phyloP scores from a whole-genome alignment of 169 alveolate species.

The Cryptosporidium sp. region DNA sequence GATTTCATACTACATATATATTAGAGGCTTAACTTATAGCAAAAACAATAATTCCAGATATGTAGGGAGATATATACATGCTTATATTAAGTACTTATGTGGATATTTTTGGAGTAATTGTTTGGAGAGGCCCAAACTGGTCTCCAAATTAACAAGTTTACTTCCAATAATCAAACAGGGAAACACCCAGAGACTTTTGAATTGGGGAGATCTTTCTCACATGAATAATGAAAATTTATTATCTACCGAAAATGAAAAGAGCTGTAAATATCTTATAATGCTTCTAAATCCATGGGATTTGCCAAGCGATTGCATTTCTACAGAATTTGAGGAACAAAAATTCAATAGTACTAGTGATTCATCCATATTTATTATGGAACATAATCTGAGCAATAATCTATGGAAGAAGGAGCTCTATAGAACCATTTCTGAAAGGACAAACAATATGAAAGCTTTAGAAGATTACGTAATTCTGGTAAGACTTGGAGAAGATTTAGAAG shows the following conservation, averaged over 20 bases:
- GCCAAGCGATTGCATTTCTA: slow-evolving; percentile 10
- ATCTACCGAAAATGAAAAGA: no score
- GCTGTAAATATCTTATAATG: slow-evolving; percentile 14
- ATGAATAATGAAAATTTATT: background rate
- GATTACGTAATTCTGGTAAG: background rate
- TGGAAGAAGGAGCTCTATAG: slow-evolving; percentile 3
- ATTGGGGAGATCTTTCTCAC: background rate
- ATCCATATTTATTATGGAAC: background rate
- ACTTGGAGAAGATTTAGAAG: background rate
- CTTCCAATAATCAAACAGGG: background rate
- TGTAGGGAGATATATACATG: background rate
- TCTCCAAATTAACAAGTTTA: background rate
- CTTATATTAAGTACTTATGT: background rate
- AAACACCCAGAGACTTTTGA: background rate
- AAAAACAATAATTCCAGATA: background rate
- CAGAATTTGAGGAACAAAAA: background rate
- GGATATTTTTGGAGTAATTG: background rate
- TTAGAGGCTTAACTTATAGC: background rate
- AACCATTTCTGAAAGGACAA: background rate
- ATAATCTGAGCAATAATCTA: background rate
- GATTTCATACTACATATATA: slow-evolving; percentile 10
- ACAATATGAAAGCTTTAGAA: background rate
- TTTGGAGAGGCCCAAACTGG: background rate
- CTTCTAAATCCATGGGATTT: slow-evolving; percentile 29
- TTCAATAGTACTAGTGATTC: background rate